Percentiles rank a stretch among this genome's conserved stretches.
Evolutionary conservation across 2,329 filamentous ascomycete species (phyloP).

Genomic region (Proliferodiscus dingleyae): DNA sequence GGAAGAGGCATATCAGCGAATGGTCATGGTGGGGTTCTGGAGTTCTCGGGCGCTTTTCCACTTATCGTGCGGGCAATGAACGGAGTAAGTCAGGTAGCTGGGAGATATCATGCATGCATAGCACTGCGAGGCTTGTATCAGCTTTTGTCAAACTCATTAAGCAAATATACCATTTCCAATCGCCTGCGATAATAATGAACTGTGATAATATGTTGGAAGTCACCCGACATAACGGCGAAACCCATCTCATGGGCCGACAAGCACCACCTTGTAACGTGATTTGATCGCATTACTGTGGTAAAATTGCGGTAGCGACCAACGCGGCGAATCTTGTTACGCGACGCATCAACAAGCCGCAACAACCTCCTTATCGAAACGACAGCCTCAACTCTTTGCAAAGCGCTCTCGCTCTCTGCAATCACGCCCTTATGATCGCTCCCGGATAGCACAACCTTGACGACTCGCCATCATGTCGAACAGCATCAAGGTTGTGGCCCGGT

Average conservation of each 20-base stretch:
- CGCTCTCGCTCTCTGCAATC: slow-evolving; percentile 11
- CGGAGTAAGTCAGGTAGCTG: neutral
- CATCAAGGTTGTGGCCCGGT: slow-evolving; percentile 92
- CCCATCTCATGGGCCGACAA: too few species aligned
- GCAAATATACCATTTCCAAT: too few species aligned
- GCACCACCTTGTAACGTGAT: too few species aligned
- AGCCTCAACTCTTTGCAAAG: slow-evolving; percentile 4
- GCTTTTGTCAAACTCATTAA: too few species aligned
- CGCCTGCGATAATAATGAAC: too few species aligned
- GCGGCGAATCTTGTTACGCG: too few species aligned
- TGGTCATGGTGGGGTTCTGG: slow-evolving; percentile 20
- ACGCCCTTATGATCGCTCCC: slow-evolving; percentile 28
- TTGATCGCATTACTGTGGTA: too few species aligned
- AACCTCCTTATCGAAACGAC: slow-evolving; percentile 27
- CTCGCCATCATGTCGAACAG: slow-evolving; percentile 42
- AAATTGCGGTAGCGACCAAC: too few species aligned
- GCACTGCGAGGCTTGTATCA: neutral
- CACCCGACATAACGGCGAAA: too few species aligned
- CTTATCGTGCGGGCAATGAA: neutral
- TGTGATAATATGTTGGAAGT: too few species aligned
- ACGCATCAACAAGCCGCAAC: too few species aligned
- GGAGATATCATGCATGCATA: neutral
- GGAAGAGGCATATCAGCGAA: neutral
- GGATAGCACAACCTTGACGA: slow-evolving; percentile 18
- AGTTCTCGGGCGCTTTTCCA: slow-evolving; percentile 13